Percentiles rank a stretch among this genome's conserved stretches.
Evolutionary conservation across 306 rosid species (phyloP).

Genomic region (Trifolium subterraneum): DNA sequence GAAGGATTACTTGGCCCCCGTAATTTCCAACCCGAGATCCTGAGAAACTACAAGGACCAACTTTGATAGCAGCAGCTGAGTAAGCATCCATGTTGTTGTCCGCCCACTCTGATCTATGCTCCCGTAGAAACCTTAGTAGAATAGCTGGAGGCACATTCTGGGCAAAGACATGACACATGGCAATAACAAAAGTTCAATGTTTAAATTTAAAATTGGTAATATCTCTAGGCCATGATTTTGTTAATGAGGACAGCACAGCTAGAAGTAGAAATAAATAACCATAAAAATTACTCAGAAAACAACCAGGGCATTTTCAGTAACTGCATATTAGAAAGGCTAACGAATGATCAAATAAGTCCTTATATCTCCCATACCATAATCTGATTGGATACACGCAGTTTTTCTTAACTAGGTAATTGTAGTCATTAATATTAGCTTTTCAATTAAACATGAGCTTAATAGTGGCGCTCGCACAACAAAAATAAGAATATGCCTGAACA

Average conservation of each 20-base stretch:
- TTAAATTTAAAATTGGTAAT: constrained; percentile 1
- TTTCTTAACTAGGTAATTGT: constrained; percentile 20
- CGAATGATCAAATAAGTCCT: constrained; percentile 5
- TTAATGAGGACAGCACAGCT: background rate
- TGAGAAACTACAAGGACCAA: constrained; percentile 88
- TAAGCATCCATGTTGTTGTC: constrained; percentile 96
- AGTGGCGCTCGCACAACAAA: background rate
- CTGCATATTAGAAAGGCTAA: background rate
- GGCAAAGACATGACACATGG: constrained; percentile 23
- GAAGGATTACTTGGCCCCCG: constrained; percentile 97
- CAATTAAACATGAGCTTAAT: background rate
- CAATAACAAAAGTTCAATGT: background rate
- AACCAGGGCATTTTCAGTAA: constrained; percentile 4
- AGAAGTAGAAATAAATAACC: background rate
- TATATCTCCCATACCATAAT: background rate
- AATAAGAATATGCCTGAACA: background rate
- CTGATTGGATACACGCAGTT: background rate
- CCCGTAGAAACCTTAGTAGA: constrained; percentile 87
- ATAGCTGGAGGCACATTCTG: constrained; percentile 98
- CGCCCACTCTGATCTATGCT: constrained; percentile 99
- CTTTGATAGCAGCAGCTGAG: constrained; percentile 94
- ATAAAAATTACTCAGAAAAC: background rate
- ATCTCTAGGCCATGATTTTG: background rate
- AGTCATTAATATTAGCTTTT: background rate
- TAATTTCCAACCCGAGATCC: constrained; percentile 92